Conservation (phyloP, 768 basidiomycete species). For the Russula griseocarnosa region DNA sequence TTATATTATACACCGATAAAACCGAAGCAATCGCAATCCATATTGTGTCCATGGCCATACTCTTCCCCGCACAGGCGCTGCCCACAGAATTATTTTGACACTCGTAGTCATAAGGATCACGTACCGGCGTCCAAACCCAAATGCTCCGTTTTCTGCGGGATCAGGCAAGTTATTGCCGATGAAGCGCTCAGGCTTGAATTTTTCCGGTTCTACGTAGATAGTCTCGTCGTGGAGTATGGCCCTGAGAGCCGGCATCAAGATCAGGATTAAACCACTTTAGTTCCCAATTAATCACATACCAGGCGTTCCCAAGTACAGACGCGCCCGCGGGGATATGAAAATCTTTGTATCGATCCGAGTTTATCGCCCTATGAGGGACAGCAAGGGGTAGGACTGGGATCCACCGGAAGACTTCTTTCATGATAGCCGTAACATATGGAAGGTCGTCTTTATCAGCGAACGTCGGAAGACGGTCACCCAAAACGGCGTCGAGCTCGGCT, state of each 20-base stretch:
- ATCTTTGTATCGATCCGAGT: conserved; percentile 32
- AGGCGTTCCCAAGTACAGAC: conserved; percentile 28
- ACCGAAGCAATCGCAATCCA: conserved; percentile 28
- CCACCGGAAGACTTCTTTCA: conserved; percentile 31
- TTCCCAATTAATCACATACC: conserved; percentile 7
- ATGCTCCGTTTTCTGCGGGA: conserved; percentile 21
- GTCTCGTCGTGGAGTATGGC: conserved; percentile 26
- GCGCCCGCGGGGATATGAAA: conserved; percentile 33
- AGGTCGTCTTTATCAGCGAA: conserved; percentile 28
- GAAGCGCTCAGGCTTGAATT: conserved; percentile 29
- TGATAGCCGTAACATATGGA: conserved; percentile 24
- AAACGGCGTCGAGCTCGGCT: conserved; percentile 30
- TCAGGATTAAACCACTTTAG: not conserved
- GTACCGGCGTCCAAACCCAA: conserved; percentile 29
- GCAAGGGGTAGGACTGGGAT: conserved; percentile 29
- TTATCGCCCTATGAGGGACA: conserved; percentile 27
- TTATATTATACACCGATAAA: conserved; percentile 24
- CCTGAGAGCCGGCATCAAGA: conserved; percentile 13
- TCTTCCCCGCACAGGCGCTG: conserved; percentile 25
- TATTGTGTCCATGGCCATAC: conserved; percentile 27
- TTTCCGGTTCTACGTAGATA: conserved; percentile 25
- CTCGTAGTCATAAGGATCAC: not conserved
- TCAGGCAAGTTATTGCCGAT: conserved; percentile 15
- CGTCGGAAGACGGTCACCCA: conserved; percentile 30
- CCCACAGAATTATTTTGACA: not conserved